These are phyloP conservation scores for Crithidia brevicula DNA, from an alignment of 208 protist genomes.

Conservation along the genomic window DNA sequence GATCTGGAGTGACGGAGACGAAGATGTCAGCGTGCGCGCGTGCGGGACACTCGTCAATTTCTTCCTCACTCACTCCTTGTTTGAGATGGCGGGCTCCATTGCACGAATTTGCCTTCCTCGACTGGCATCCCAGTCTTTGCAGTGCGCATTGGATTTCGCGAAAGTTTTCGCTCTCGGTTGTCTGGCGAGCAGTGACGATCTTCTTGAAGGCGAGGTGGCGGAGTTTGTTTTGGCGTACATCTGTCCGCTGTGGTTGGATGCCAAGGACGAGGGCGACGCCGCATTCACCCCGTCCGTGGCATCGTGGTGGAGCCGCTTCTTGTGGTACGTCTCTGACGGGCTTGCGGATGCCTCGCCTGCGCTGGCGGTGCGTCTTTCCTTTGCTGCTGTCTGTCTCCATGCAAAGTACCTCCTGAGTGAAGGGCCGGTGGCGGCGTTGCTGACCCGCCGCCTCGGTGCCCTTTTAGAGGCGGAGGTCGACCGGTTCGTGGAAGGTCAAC, in stretches of 20 bases:
- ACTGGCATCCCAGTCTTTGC: background rate
- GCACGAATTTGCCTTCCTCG: conserved; percentile 7
- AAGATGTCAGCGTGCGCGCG: background rate
- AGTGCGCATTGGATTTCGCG: conserved; percentile 28
- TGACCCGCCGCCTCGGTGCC: conserved; percentile 6
- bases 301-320: conserved; percentile 46
- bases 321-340: conserved; percentile 35
- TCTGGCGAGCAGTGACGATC: background rate
- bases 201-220: background rate
- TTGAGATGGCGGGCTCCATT: conserved; percentile 8
- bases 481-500: conserved; percentile 18
- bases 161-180: conserved; percentile 33
- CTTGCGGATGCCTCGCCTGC: conserved; percentile 8
- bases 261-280: background rate
- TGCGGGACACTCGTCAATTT: conserved; percentile 32
- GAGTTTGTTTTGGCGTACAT: conserved; percentile 14
- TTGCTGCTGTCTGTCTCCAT: conserved; percentile 17
- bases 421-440: background rate
- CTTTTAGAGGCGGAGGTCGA: conserved; percentile 42
- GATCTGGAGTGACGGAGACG: background rate
- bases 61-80: conserved; percentile 3
- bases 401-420: background rate
- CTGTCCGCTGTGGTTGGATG: conserved; percentile 9
- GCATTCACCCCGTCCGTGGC: background rate
- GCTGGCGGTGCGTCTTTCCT: conserved; percentile 24